Base-by-base conservation (phyloP, 2,329 filamentous ascomycete genomes). In the Phialemonium atrogriseum region DNA sequence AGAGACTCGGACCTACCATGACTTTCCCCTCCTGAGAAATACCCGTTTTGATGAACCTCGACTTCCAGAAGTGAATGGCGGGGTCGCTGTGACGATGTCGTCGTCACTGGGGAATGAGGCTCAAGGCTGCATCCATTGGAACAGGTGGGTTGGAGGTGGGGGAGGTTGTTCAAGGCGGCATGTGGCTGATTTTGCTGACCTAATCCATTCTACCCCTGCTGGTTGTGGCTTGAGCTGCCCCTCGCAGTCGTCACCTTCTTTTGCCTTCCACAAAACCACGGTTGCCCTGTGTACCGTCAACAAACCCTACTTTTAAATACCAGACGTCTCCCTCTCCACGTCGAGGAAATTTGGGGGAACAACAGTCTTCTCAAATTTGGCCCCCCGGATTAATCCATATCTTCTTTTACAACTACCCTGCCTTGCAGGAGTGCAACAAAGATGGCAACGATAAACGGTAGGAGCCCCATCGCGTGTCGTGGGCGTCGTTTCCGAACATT, bases 361-460 rank as follows among this genome's bases (percentile, higher is more conserved):
- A n/a, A n/a, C n/a, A n/a, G n/a, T n/a, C n/a, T n/a, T n/a, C n/a
- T n/a, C n/a, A n/a, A n/a, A n/a, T n/a, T n/a, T n/a, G n/a, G n/a
- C n/a, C n/a, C n/a, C n/a, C n/a, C n/a, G n/a, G n/a, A n/a, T 20
- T 11, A 10, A 20, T 5, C 13, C n/a, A 21, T 7, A 17, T 13
- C 19, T 14, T 24, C 17, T 22, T 8, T 22, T 22, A 22, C 20
- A 22, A 8, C 11, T 22, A 11, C 20, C 11, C 20, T 7, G 11
- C 11, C 27, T 16, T 16, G n/a, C 27, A 29, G 12, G 2, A 29
- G 9, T 29, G 20, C 20, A 7, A 22, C 8, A 7, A 33, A 37
- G 22, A 45, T 45, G 43, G 36, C 39, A 23, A 30, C 41, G 5
- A 33, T 45, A 28, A 45, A 36, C 17, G 43, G 43, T 44, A 37